These are phyloP conservation scores for Ailanthus altissimus DNA, from an alignment of 345 rosid species.

Conservation along the genomic window DNA sequence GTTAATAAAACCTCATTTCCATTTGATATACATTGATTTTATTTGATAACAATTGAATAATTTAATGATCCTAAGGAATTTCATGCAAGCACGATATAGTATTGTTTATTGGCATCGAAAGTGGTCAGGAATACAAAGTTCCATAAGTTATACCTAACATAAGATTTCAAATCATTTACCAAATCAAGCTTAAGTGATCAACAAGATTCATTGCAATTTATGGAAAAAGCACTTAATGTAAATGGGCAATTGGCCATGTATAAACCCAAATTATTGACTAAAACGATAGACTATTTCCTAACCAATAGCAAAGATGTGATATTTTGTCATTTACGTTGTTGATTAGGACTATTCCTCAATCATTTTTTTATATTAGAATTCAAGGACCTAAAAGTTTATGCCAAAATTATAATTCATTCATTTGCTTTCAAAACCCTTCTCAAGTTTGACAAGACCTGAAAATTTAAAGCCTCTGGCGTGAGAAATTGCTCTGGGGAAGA, in stretches of 20 bases:
- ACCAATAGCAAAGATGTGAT: slow-evolving; percentile 24
- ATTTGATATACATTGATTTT: not conserved
- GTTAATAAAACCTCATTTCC: too few species aligned
- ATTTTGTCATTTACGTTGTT: slow-evolving; percentile 38
- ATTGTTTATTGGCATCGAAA: not conserved
- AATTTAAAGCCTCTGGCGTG: not conserved
- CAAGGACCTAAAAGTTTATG: slow-evolving; percentile 21
- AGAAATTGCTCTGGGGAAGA: not conserved
- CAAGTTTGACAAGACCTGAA: slow-evolving; percentile 11
- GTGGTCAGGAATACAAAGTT: not conserved
- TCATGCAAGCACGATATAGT: slow-evolving; percentile 9
- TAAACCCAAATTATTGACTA: not conserved
- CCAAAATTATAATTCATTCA: not conserved
- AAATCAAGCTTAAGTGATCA: not conserved
- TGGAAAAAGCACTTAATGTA: not conserved
- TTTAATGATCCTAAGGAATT: not conserved
- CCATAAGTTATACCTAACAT: not conserved
- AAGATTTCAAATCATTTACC: not conserved
- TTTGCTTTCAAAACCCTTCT: slow-evolving; percentile 15
- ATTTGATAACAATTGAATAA: not conserved
- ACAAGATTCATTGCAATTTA: not conserved
- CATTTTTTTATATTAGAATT: slow-evolving; percentile 39
- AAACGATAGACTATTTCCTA: not conserved
- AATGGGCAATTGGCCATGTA: not conserved
- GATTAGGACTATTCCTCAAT: slow-evolving; percentile 29